Base-by-base conservation (phyloP, 2,329 filamentous ascomycete species). In the Aspergillus sp. region DNA sequence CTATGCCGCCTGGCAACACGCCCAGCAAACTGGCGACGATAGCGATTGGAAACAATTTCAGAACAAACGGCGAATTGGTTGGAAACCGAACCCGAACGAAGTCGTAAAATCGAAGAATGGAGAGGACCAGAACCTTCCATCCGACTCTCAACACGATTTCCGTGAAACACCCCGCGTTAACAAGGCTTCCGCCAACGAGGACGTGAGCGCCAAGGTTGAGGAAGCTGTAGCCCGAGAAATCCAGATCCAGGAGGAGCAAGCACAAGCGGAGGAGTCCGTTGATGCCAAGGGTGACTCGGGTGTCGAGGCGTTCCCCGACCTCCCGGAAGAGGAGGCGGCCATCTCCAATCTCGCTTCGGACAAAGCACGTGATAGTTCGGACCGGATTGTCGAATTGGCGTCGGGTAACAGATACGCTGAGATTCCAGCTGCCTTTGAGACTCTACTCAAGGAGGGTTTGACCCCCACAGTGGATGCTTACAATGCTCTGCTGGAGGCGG, bases 41-140 rank as follows among this genome's bases (percentile, higher is more conserved):
- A 83, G 85, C 57, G 90, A 96, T 66, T 95, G 89, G 89, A 85
- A 85, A 39, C 89, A 95, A 66, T 94, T 90, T 61, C 87, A 95
- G 67, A 90, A 94, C 66, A 86, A 85, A 48, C 86, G 89, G 69
- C 81, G 85, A 54, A 88, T 96, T 59, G 90, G 93, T 65, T 95
- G 90, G 88, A 90, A 93, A 74, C 77, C 68, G 3, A 62, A 69
- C 33, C 65, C 71, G 19, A 65, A 67, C 41, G 71, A 74, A 2
- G 61, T 64, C 13, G 58, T 55, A 13, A 53, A 61, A 33, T 46
- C 51, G 27, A 60, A 64, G 23, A 56, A 58, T 22, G 56, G 51
- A 27, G 51, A 54, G n/a, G 50, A 60, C 15, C 50, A 58, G 7
- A 19, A 39, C n/a, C 33, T 37, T 39, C 17, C 37, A 19, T 43